Evolutionary conservation across 2,329 filamentous ascomycete genomes (phyloP).

Genomic region (Xylariaceae sp.): DNA sequence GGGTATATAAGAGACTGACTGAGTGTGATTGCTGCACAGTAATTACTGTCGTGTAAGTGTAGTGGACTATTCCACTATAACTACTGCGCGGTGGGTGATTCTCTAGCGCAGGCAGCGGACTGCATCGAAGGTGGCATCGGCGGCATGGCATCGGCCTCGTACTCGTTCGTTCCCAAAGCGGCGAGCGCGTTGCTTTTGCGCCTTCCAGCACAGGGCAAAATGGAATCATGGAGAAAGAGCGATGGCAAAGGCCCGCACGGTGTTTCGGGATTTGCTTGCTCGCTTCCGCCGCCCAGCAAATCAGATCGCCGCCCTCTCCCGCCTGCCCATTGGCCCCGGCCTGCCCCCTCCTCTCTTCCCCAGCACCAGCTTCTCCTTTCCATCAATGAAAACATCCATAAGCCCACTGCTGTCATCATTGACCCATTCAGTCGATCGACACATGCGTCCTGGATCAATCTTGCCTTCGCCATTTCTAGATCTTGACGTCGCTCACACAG

Average conservation of each 20-base stretch:
- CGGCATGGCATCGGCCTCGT: not conserved
- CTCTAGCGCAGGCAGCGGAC: not conserved
- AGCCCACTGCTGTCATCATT: slow-evolving; percentile 20
- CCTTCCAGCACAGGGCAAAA: not conserved
- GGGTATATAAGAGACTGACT: too few species aligned
- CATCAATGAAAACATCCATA: slow-evolving; percentile 9
- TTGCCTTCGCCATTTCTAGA: slow-evolving; percentile 3
- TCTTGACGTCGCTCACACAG: not conserved
- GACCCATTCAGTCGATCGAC: slow-evolving; percentile 16
- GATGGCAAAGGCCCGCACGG: slow-evolving; percentile 12
- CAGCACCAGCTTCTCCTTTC: slow-evolving; percentile 10
- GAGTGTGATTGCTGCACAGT: too few species aligned
- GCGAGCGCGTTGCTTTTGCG: not conserved
- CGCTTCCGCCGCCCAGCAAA: slow-evolving; percentile 16
- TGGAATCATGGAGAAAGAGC: not conserved
- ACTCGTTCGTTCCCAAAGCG: not conserved
- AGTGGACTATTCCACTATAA: too few species aligned
- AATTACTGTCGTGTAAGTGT: too few species aligned
- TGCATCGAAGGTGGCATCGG: not conserved
- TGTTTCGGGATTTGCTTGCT: slow-evolving; percentile 31
- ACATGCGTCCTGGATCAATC: slow-evolving; percentile 25
- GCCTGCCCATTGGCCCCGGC: slow-evolving; percentile 27
- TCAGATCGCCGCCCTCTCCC: slow-evolving; percentile 6
- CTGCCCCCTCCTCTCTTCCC: slow-evolving; percentile 28
- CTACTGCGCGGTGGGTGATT: too few species aligned